A percentile compares a stretch with the other conserved stretches of the same genome.
These are phyloP conservation scores for Ascosphaera acerosa DNA, from an alignment of 2,329 filamentous ascomycete species.

Conservation along the genomic window DNA sequence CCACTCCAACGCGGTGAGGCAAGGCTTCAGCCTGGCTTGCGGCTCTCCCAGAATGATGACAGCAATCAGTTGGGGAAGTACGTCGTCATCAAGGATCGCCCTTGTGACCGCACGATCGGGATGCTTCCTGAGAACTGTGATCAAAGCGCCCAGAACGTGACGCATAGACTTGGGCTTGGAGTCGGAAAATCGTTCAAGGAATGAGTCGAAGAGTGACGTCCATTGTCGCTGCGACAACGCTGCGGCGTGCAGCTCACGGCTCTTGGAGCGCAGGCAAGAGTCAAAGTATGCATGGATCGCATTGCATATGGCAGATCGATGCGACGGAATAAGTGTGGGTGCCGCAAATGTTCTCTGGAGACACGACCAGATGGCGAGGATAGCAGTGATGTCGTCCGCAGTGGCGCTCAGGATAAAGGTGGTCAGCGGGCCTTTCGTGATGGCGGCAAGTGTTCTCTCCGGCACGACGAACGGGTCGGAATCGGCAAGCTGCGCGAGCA, in stretches of 20 bases:
- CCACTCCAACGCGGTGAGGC: slow-evolving; percentile 14
- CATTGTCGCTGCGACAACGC: slow-evolving; percentile 14
- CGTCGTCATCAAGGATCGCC: slow-evolving; percentile 7
- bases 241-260: slow-evolving; percentile 12
- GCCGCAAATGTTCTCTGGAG: slow-evolving; percentile 18
- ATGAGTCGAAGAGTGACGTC: slow-evolving; percentile 17
- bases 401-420: slow-evolving; percentile 3
- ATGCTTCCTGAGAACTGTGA: slow-evolving; percentile 12
- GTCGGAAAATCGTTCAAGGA: slow-evolving; percentile 18
- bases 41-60: slow-evolving; percentile 16
- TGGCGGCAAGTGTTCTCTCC: slow-evolving; percentile 2
- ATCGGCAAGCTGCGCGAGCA: no score
- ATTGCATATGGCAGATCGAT: slow-evolving; percentile 20
- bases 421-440: slow-evolving; percentile 5
- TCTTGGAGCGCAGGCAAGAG: slow-evolving; percentile 12
- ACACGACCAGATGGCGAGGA: slow-evolving; percentile 15
- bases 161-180: slow-evolving; percentile 21
- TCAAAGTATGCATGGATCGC: slow-evolving; percentile 20
- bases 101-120: slow-evolving; percentile 7
- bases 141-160: slow-evolving; percentile 19
- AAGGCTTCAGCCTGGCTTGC: slow-evolving; percentile 15
- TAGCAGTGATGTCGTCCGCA: slow-evolving; percentile 2
- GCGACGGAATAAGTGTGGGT: slow-evolving; percentile 14
- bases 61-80: slow-evolving; percentile 12
- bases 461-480: no score